Conservation (phyloP, 768 basidiomycete species). For the Suillus decipiens region DNA sequence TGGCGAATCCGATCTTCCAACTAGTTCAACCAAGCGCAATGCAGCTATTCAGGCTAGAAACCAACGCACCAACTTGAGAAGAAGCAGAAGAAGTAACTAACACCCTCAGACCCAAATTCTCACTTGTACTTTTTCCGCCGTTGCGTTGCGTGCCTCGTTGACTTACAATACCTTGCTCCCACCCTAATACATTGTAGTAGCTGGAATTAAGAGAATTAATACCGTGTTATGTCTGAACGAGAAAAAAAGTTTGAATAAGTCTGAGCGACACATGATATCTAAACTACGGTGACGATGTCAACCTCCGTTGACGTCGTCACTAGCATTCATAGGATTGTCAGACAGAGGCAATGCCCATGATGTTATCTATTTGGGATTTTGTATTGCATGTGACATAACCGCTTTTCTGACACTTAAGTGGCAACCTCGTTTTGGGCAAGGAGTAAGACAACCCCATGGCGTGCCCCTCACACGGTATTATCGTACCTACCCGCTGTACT, state of each 20-base stretch:
- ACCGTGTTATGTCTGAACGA: not conserved
- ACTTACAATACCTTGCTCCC: not conserved
- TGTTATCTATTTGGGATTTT: not conserved
- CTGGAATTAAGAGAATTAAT: not conserved
- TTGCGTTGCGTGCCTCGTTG: no score
- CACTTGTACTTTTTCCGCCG: no score
- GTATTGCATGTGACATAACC: not conserved
- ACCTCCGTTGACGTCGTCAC: not conserved
- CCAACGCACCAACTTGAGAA: no score
- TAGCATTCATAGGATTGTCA: not conserved
- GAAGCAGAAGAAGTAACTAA: no score
- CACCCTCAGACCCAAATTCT: no score
- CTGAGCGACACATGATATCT: not conserved
- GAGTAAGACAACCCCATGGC: not conserved
- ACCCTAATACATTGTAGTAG: not conserved
- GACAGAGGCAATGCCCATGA: not conserved
- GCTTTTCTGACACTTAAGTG: not conserved
- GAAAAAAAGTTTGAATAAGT: not conserved
- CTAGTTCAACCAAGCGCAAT: no score
- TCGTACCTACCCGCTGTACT: slow-evolving; percentile 21
- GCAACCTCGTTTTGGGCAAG: not conserved
- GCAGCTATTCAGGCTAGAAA: no score
- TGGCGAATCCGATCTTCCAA: no score
- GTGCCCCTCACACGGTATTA: no score
- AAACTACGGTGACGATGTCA: not conserved